phyloP scores from a whole-genome alignment of 164 flowering plant species.

The Magnolia changhungtana region DNA sequence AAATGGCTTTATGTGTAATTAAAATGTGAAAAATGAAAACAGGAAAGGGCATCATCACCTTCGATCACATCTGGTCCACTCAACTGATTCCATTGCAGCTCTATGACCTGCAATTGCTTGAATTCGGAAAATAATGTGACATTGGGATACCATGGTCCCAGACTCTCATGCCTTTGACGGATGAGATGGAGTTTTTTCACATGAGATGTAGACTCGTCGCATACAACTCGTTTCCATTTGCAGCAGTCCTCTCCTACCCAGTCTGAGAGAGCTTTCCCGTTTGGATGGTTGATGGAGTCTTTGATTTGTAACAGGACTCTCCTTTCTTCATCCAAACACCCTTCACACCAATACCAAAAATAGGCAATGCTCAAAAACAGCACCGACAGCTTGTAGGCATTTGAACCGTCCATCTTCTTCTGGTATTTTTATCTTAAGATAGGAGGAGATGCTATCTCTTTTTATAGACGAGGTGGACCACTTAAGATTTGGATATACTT shows the following conservation, averaged over 20 bases:
- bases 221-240: background rate
- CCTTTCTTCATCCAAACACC: conserved; percentile 5
- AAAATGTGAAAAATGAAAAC: background rate
- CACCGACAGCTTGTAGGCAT: background rate
- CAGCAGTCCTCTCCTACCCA: conserved; percentile 7
- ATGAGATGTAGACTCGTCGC: background rate
- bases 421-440: too few species aligned
- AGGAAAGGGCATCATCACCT: background rate
- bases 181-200: background rate
- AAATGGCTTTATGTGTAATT: too few species aligned
- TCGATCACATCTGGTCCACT: background rate
- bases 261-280: background rate
- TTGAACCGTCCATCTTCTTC: background rate
- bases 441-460: too few species aligned
- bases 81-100: background rate
- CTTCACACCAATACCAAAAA: background rate
- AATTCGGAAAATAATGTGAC: background rate
- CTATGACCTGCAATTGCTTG: background rate
- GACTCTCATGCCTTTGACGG: background rate
- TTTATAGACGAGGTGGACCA: too few species aligned
- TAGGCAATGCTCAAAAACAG: background rate
- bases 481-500: too few species aligned
- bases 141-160: conserved; percentile 2
- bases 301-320: conserved; percentile 5
- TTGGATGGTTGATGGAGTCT: conserved; percentile 3